Conservation (phyloP, 2,329 filamentous ascomycete species). For the Colletotrichum destructivum region DNA sequence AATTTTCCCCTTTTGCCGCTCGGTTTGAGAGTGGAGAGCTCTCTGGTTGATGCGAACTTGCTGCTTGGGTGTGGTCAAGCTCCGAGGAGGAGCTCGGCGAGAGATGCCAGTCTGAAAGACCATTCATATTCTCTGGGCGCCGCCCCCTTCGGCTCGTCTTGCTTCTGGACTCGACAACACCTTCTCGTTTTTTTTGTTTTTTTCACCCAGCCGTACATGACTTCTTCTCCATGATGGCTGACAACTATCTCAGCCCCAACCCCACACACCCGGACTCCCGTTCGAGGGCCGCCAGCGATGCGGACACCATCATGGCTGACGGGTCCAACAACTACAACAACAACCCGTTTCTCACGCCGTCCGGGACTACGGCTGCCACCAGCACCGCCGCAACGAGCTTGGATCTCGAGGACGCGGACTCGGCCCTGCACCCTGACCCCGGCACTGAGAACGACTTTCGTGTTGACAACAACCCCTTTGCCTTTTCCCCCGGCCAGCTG, state of each 20-base stretch:
- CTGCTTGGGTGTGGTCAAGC: neutral
- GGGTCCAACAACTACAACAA: neutral
- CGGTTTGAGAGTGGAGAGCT: slow-evolving; percentile 28
- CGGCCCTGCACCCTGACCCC: slow-evolving; percentile 77
- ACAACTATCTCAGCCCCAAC: slow-evolving; percentile 35
- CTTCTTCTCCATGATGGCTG: slow-evolving; percentile 27
- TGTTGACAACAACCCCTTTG: slow-evolving; percentile 81
- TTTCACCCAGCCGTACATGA: slow-evolving; percentile 19
- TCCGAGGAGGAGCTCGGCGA: slow-evolving; percentile 23
- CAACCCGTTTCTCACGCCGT: slow-evolving; percentile 47
- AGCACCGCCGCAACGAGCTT: slow-evolving; percentile 34
- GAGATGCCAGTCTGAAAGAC: slow-evolving; percentile 26
- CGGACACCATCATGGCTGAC: slow-evolving; percentile 37
- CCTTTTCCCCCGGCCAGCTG: slow-evolving; percentile 80
- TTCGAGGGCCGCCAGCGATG: slow-evolving; percentile 38
- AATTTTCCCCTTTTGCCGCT: slow-evolving; percentile 2
- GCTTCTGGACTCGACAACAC: slow-evolving; percentile 36
- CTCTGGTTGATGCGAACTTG: slow-evolving; percentile 17
- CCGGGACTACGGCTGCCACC: slow-evolving; percentile 30
- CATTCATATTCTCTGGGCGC: slow-evolving; percentile 37
- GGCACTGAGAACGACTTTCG: slow-evolving; percentile 78
- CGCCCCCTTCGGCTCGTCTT: slow-evolving; percentile 36
- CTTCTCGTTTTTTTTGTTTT: slow-evolving; percentile 24
- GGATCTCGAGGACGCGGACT: slow-evolving; percentile 51
- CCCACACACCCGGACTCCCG: slow-evolving; percentile 29